Conservation (phyloP, 192 early-diverging fungal genomes). For the Backusella mclennaniae region DNA sequence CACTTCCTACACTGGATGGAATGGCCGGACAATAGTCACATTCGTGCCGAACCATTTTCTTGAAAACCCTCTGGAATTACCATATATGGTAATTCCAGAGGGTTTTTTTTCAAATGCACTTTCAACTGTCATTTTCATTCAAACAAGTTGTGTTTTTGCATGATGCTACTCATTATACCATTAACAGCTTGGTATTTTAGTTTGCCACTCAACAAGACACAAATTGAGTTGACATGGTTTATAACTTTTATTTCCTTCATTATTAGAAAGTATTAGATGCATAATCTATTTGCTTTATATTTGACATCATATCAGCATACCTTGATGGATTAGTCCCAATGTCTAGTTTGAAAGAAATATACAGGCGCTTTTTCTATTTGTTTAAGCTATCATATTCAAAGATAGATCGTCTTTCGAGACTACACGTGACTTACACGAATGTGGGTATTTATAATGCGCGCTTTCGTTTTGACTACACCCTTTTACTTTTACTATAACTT, state of each 20-base stretch:
- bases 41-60: neutral
- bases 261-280: neutral
- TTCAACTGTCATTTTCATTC: no score
- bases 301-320: neutral
- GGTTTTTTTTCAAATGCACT: neutral
- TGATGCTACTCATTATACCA: no score
- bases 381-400: neutral
- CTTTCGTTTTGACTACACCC: neutral
- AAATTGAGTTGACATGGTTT: no score
- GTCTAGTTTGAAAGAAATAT: neutral
- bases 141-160: no score
- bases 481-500: neutral
- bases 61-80: neutral
- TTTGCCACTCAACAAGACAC: no score
- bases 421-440: neutral
- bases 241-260: neutral
- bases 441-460: neutral
- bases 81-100: neutral
- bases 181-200: no score
- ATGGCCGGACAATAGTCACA: neutral
- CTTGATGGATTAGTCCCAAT: neutral
- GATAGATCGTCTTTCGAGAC: neutral
- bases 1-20: neutral
- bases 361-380: neutral
- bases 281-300: neutral